Percentiles rank a stretch among this genome's conserved stretches.
Evolutionary conservation across 192 early-diverging fungal species (phyloP).

Genomic region (Rhizophagus clarus): DNA sequence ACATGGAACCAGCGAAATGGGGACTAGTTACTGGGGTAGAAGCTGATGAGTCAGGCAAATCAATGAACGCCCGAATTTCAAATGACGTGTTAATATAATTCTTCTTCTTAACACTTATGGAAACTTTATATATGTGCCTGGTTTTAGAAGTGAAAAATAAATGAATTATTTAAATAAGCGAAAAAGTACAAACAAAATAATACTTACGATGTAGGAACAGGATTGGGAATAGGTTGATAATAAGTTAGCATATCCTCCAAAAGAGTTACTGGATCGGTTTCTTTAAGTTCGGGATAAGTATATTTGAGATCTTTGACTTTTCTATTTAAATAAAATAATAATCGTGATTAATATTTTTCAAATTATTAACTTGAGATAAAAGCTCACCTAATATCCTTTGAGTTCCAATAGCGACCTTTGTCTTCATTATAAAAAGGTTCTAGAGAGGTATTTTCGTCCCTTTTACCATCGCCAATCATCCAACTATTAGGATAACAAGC

Average conservation of each 20-base stretch:
- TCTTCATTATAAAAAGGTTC: constrained; percentile 11
- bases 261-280: background rate
- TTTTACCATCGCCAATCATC: constrained; percentile 1
- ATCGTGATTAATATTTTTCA: background rate
- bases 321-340: background rate
- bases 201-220: constrained; percentile 10
- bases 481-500: constrained; percentile 13
- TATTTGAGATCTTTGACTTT: background rate
- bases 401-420: background rate
- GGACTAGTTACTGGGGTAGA: background rate
- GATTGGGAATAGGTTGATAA: constrained; percentile 8
- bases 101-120: constrained; percentile 5
- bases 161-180: background rate
- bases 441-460: background rate
- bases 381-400: background rate
- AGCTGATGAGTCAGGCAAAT: background rate
- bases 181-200: background rate
- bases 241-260: background rate
- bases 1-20: constrained; percentile 10
- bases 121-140: background rate
- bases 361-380: background rate
- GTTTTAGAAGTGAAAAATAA: background rate
- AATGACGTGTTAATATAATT: background rate
- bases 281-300: constrained; percentile 18
- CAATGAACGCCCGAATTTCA: constrained; percentile 22